A percentile compares a stretch with the other conserved stretches of the same genome.
Evolutionary conservation across 768 basidiomycete genomes (phyloP).

Genomic region (Tricholoma flavovirens): DNA sequence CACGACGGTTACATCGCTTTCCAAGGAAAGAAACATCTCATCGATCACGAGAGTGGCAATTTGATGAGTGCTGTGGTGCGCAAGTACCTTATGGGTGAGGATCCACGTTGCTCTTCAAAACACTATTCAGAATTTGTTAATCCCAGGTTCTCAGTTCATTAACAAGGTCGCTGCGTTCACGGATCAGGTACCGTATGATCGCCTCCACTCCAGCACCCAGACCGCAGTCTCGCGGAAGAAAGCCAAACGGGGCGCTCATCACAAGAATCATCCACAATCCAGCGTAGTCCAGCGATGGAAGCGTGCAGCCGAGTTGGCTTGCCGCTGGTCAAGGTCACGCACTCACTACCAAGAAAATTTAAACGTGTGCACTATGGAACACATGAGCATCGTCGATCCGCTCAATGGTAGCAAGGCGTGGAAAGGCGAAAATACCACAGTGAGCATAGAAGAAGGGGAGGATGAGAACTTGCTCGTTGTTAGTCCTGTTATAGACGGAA

Average conservation of each 20-base stretch:
- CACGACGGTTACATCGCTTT: slow-evolving; percentile 79
- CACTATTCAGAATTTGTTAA: background rate
- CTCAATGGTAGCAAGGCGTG: slow-evolving; percentile 55
- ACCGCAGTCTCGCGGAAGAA: slow-evolving; percentile 44
- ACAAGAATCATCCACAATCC: slow-evolving; percentile 18
- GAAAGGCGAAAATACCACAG: slow-evolving; percentile 23
- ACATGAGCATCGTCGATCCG: slow-evolving; percentile 75
- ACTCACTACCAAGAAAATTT: slow-evolving; percentile 55
- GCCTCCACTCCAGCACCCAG: slow-evolving; percentile 40
- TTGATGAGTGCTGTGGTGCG: slow-evolving; percentile 76
- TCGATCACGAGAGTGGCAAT: slow-evolving; percentile 81
- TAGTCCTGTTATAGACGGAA: slow-evolving; percentile 60
- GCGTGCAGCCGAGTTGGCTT: slow-evolving; percentile 33
- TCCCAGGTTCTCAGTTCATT: slow-evolving; percentile 66
- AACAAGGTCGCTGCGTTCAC: slow-evolving; percentile 50
- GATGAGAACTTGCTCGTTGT: slow-evolving; percentile 52
- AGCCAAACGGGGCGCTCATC: slow-evolving; percentile 26
- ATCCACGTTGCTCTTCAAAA: background rate
- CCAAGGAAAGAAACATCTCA: slow-evolving; percentile 57
- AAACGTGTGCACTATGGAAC: slow-evolving; percentile 56
- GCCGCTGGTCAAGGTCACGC: slow-evolving; percentile 42
- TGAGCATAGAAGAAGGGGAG: slow-evolving; percentile 13
- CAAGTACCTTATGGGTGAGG: slow-evolving; percentile 74
- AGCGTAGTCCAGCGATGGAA: slow-evolving; percentile 41
- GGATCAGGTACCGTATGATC: slow-evolving; percentile 20